Conservation (phyloP, 2,329 filamentous ascomycete genomes). For the Cryphonectria naterciae region DNA sequence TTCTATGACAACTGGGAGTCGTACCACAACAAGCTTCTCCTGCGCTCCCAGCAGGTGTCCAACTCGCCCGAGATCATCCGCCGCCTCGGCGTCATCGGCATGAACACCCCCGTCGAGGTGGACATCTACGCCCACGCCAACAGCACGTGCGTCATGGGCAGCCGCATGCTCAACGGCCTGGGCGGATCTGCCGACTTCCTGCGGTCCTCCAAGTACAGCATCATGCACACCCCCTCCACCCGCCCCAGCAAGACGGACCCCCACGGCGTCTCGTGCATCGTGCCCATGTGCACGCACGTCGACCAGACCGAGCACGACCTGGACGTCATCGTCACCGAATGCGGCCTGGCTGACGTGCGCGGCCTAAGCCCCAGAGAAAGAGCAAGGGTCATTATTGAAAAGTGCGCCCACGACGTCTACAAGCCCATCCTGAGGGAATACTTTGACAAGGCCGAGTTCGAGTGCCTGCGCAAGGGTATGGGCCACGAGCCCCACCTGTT, state of each 20-base stretch:
- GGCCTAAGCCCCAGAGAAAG: conserved; percentile 80
- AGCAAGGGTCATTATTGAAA: conserved; percentile 82
- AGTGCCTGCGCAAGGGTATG: conserved; percentile 85
- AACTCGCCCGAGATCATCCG: conserved; percentile 92
- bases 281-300: conserved; percentile 91
- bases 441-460: conserved; percentile 82
- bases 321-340: conserved; percentile 79
- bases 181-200: conserved; percentile 84
- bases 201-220: conserved; percentile 77
- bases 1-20: conserved; percentile 86
- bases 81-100: conserved; percentile 83
- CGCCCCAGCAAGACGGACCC: conserved; percentile 83
- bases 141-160: conserved; percentile 86
- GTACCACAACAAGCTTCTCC: conserved; percentile 80
- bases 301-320: conserved; percentile 94
- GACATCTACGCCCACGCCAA: conserved; percentile 96
- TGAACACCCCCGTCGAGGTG: conserved; percentile 94
- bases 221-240: conserved; percentile 90
- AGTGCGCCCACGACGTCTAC: conserved; percentile 86
- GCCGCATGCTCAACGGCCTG: conserved; percentile 84
- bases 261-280: conserved; percentile 80
- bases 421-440: conserved; percentile 80
- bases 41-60: conserved; percentile 85
- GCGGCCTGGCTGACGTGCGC: conserved; percentile 82
- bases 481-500: conserved; percentile 88